These are phyloP conservation scores for Rutstroemia sp. DNA, from an alignment of 2,329 filamentous ascomycete genomes.

Conservation along the genomic window DNA sequence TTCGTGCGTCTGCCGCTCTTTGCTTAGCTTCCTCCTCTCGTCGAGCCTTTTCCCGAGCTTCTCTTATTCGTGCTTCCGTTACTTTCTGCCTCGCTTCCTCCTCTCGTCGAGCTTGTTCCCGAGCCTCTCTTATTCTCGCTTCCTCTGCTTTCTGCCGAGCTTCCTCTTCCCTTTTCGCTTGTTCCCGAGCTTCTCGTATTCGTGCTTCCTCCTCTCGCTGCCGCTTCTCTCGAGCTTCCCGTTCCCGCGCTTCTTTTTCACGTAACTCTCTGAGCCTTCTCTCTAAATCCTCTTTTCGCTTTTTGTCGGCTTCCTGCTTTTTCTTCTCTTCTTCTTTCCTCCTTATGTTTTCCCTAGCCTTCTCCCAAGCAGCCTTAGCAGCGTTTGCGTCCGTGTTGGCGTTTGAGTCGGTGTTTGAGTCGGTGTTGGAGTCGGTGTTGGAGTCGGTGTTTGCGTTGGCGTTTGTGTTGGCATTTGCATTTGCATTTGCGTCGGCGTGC, in stretches of 20 bases:
- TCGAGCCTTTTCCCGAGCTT: slow-evolving; percentile 6
- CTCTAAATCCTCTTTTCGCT: slow-evolving; percentile 48
- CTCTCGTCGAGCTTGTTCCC: slow-evolving; percentile 10
- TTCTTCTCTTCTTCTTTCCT: slow-evolving; percentile 61
- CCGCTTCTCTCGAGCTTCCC: slow-evolving; percentile 36
- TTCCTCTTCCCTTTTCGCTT: neutral
- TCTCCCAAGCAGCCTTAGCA: slow-evolving; percentile 53
- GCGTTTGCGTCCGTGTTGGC: slow-evolving; percentile 3
- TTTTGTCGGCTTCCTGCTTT: slow-evolving; percentile 52
- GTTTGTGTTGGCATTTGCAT: slow-evolving; percentile 12
- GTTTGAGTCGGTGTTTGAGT: neutral
- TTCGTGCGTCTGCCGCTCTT: neutral
- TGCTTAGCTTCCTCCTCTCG: slow-evolving; percentile 21
- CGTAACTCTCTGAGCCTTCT: slow-evolving; percentile 46
- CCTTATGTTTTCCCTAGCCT: slow-evolving; percentile 59
- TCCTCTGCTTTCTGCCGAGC: neutral
- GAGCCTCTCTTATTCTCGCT: neutral
- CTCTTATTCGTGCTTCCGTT: neutral
- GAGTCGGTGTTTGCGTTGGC: neutral
- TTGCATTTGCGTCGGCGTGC: slow-evolving; percentile 12
- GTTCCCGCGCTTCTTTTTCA: slow-evolving; percentile 46
- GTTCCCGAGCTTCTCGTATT: slow-evolving; percentile 10
- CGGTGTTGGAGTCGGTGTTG: slow-evolving; percentile 6
- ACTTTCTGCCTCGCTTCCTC: slow-evolving; percentile 21
- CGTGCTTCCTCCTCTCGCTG: slow-evolving; percentile 14